These are phyloP conservation scores for Arabidopsis lyrata DNA, from an alignment of 441 rosid genomes.

Conservation along the genomic window DNA sequence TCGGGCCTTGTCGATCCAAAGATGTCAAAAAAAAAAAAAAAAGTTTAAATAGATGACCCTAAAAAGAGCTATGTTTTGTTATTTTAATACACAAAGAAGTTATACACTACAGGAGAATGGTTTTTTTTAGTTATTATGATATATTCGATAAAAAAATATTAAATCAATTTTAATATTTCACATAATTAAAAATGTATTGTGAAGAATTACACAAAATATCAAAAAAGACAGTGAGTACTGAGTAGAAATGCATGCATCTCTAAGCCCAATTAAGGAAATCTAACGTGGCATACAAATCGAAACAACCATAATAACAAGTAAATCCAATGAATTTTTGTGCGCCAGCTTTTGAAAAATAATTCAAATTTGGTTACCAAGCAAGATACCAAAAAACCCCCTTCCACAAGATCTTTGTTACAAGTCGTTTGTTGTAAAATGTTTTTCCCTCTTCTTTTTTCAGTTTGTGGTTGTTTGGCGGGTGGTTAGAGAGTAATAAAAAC, in stretches of 20 bases:
- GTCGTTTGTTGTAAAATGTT: background rate
- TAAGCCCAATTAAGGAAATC: constrained; percentile 12
- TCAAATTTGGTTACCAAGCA: constrained; percentile 31
- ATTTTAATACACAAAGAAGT: background rate
- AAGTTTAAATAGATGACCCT: no score
- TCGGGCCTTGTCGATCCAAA: no score
- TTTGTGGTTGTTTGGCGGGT: constrained; percentile 41
- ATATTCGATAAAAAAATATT: no score
- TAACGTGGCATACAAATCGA: constrained; percentile 9
- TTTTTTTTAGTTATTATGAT: background rate
- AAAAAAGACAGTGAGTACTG: background rate
- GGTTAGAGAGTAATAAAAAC: constrained; percentile 24
- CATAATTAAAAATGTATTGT: background rate
- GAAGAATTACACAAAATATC: background rate
- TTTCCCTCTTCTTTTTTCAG: constrained; percentile 32
- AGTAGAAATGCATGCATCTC: constrained; percentile 12
- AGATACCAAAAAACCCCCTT: constrained; percentile 11
- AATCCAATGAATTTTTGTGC: background rate
- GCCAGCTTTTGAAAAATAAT: constrained; percentile 29
- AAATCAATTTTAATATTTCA: no score
- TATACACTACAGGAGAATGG: background rate
- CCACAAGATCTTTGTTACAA: background rate
- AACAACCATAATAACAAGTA: background rate
- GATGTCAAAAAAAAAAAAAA: no score
- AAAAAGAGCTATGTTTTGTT: background rate